Base-by-base conservation (phyloP, 108 stramenopile species). In the Bacterosira constricta region DNA sequence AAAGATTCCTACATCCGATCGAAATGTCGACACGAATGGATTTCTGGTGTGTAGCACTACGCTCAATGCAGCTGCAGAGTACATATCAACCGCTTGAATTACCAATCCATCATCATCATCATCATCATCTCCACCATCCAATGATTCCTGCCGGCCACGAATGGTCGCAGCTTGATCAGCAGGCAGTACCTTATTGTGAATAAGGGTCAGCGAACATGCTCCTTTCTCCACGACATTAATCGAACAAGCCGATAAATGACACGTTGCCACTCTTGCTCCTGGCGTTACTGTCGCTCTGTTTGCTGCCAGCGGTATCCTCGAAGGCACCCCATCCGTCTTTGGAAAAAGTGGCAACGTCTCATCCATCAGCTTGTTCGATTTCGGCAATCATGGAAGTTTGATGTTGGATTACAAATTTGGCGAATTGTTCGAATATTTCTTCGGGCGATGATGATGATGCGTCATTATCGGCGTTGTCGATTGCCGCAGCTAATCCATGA, bases 151-250 rank as follows among this genome's bases (percentile, higher is more conserved):
- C 32, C 92, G 81, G 11, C 82, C 78, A 12, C 87, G 87, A 42
- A 97, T 94, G 26, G 92, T 79, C 11, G 83, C 80, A 4, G 94
- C 91, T 12, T 90, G 80, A 67, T 90, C 90, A 0, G 81, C 79
- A 25, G 90, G 80, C 66, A 96, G 71, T 4, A 79, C 68, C 3
- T 85, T 89, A 27, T 83, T 58, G 23, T 80, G 58, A 26, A 97
- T 84, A 18, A 96, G 13, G 2, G 97, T 95, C 13, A 95, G 77
- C 27, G 93, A 95, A 64, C 93, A 94, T 5, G 96, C 96, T 6
- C 96, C 97, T 81, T 97, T 97, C 84, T 97, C 97, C 12, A 96
- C 70, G 35, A 97, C 82, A 29, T 81, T 66, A 2, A n/a, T n/a
- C n/a, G n/a, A n/a, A n/a, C n/a, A n/a, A n/a, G n/a, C n/a, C n/a